These are phyloP conservation scores for Fonsecaea erecta DNA, from an alignment of 2,329 filamentous ascomycete genomes.

Conservation along the genomic window DNA sequence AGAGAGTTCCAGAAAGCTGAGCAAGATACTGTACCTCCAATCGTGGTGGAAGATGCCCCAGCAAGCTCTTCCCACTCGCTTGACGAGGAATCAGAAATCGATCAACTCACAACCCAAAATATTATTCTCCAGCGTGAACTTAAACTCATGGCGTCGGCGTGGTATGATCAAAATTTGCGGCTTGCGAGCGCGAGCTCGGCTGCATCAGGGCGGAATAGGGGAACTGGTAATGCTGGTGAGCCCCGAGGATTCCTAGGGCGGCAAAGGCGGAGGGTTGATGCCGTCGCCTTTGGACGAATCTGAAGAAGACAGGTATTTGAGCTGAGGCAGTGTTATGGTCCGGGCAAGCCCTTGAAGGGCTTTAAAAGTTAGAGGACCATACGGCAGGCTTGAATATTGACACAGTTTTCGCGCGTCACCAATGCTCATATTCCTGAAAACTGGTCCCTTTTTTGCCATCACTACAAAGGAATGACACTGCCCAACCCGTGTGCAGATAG, in stretches of 20 bases:
- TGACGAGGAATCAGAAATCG: constrained; percentile 29
- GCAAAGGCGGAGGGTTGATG: constrained; percentile 50
- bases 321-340: background rate
- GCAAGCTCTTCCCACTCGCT: background rate
- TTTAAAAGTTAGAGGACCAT: background rate
- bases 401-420: background rate
- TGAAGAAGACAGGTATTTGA: background rate
- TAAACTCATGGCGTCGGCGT: constrained; percentile 52
- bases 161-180: constrained; percentile 53
- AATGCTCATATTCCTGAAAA: background rate
- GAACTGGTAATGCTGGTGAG: constrained; percentile 43
- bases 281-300: constrained; percentile 31
- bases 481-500: background rate
- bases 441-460: background rate
- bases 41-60: constrained; percentile 26
- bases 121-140: constrained; percentile 46
- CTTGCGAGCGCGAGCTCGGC: constrained; percentile 50
- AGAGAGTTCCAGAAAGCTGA: constrained; percentile 12
- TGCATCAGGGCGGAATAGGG: constrained; percentile 46
- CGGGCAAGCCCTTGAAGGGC: background rate
- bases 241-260: constrained; percentile 52
- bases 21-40: constrained; percentile 18
- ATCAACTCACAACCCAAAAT: constrained; percentile 31
- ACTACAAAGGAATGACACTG: background rate
- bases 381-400: background rate